A percentile compares a stretch with the other conserved stretches of the same genome.
Evolutionary conservation across 2,329 filamentous ascomycete species (phyloP).

Genomic region (Colletotrichum liriopes): DNA sequence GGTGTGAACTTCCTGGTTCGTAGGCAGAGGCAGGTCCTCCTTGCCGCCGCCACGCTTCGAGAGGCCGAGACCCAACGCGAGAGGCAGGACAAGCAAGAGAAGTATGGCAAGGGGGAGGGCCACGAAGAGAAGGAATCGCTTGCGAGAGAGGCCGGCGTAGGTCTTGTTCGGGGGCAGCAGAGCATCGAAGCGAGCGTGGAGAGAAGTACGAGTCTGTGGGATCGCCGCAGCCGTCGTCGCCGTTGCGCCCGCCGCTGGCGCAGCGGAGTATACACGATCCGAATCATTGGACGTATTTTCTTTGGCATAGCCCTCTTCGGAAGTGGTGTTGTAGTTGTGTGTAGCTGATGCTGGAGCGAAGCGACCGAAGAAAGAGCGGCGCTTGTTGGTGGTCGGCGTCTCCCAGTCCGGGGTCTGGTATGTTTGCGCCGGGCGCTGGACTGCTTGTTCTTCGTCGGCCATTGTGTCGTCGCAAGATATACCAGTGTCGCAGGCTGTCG

Average conservation of each 20-base stretch:
- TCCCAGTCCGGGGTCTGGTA: conserved; percentile 40
- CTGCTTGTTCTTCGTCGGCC: conserved; percentile 32
- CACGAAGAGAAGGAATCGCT: conserved; percentile 31
- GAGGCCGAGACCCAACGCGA: conserved; percentile 36
- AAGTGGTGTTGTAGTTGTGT: not conserved
- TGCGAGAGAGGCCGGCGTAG: conserved; percentile 30
- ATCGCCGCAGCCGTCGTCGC: not conserved
- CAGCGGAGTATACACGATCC: not conserved
- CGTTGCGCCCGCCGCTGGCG: not conserved
- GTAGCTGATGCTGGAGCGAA: conserved; percentile 13
- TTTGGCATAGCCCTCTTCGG: conserved; percentile 1
- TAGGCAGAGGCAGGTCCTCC: conserved; percentile 24
- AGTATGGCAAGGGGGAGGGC: conserved; percentile 19
- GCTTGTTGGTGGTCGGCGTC: conserved; percentile 23
- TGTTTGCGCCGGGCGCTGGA: conserved; percentile 29
- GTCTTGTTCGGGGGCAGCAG: conserved; percentile 30
- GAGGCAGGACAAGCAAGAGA: conserved; percentile 23
- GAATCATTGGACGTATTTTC: conserved; percentile 10
- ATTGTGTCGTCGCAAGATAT: conserved; percentile 6
- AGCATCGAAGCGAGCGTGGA: conserved; percentile 30
- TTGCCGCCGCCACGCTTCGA: conserved; percentile 14
- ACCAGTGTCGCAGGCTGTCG: not conserved
- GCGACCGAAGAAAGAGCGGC: conserved; percentile 24
- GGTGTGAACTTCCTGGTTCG: conserved; percentile 23
- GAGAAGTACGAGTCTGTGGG: conserved; percentile 1